Percentiles rank a stretch among this genome's conserved stretches.
phyloP scores from a whole-genome alignment of 768 basidiomycete species.

The Termitomyces sp. region DNA sequence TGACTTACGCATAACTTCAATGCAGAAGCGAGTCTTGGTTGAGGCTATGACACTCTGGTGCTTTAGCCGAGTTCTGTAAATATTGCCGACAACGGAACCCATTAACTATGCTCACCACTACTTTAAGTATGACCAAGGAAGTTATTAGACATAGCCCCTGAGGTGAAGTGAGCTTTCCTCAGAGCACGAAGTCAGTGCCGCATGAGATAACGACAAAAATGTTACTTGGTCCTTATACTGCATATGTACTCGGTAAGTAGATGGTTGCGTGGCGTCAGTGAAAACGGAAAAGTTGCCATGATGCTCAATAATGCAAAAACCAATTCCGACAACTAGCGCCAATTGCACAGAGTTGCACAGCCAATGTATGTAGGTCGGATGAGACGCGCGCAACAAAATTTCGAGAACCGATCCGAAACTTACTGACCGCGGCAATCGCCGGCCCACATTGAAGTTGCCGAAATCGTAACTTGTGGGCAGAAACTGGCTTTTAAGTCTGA shows the following conservation, averaged over 20 bases:
- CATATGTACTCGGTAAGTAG: too few species aligned
- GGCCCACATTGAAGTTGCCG: not conserved
- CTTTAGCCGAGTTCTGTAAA: not conserved
- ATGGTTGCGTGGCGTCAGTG: not conserved
- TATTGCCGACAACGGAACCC: not conserved
- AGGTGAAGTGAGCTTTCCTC: not conserved
- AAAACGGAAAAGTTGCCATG: not conserved
- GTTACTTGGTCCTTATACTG: not conserved
- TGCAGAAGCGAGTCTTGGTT: not conserved
- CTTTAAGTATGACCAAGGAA: not conserved
- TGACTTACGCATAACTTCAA: too few species aligned
- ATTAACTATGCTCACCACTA: not conserved
- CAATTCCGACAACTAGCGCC: too few species aligned
- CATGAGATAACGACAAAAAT: too few species aligned
- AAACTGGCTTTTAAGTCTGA: too few species aligned
- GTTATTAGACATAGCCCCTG: not conserved
- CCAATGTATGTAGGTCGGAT: too few species aligned
- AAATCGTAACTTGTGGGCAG: too few species aligned
- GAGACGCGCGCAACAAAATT: too few species aligned
- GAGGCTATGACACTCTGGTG: not conserved
- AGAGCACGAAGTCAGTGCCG: not conserved
- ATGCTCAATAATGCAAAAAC: not conserved
- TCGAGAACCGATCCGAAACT: not conserved
- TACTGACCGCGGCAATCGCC: not conserved
- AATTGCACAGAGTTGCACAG: too few species aligned